phyloP scores from a whole-genome alignment of 306 rosid genomes.

The Glycine tomentella region DNA sequence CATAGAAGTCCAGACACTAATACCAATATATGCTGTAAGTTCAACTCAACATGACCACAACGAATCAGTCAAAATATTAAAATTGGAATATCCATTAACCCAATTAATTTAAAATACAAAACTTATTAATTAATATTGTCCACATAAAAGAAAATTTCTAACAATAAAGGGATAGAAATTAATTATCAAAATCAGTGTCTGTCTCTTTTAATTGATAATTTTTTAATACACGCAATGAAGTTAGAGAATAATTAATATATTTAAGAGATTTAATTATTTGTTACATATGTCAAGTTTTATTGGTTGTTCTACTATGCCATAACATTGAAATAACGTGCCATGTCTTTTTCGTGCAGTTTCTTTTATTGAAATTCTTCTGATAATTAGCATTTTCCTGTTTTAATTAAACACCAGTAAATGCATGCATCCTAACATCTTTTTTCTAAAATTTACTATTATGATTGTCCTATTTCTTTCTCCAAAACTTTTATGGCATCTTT shows the following conservation, averaged over 20 bases:
- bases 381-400: background rate
- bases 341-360: background rate
- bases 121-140: no score
- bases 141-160: no score
- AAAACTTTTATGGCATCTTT: background rate
- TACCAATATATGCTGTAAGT: no score
- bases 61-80: no score
- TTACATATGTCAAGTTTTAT: background rate
- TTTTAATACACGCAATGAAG: background rate
- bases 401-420: background rate
- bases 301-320: background rate
- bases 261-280: background rate
- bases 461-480: background rate
- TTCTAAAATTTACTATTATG: background rate
- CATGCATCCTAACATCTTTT: conserved; percentile 1
- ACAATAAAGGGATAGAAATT: background rate
- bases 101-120: no score
- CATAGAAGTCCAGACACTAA: no score
- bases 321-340: background rate
- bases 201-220: no score
- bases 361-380: background rate
- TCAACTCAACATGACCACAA: no score
- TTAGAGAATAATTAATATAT: background rate
- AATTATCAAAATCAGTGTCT: background rate
- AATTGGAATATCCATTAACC: no score